Percentiles rank a stretch among this genome's conserved stretches.
Evolutionary conservation across 352 stramenopile genomes (phyloP).

Genomic region (Phytopythium chamaehyphon): DNA sequence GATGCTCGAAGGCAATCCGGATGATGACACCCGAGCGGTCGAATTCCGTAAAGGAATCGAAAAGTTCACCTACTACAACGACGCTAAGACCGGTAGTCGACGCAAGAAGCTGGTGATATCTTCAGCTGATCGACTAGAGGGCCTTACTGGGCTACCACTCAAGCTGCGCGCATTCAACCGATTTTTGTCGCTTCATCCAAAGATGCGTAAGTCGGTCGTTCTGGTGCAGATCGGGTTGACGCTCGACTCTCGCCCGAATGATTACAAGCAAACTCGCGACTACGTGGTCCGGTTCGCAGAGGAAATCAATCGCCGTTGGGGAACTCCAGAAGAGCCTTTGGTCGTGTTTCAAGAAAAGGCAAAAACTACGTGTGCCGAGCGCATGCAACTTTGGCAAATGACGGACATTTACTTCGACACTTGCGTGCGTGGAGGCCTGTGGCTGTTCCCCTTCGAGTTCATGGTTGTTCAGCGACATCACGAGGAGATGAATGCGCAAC

Average conservation of each 20-base stretch:
- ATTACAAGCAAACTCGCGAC: conserved; percentile 91
- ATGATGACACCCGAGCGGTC: conserved; percentile 17
- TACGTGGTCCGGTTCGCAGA: conserved; percentile 89
- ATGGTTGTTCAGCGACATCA: conserved; percentile 63
- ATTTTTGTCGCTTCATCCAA: conserved; percentile 89
- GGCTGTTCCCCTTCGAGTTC: conserved; percentile 75
- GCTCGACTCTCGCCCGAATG: conserved; percentile 79
- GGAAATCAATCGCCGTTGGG: conserved; percentile 90
- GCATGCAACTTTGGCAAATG: conserved; percentile 64
- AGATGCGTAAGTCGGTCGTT: conserved; percentile 62
- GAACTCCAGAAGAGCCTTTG: conserved; percentile 43
- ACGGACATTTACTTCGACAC: conserved; percentile 72
- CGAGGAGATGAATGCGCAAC: conserved; percentile 26
- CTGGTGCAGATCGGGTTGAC: conserved; percentile 75
- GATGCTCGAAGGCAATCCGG: conserved; percentile 56
- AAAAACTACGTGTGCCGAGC: conserved; percentile 63
- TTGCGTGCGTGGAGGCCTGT: conserved; percentile 59
- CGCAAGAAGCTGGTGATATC: conserved; percentile 74
- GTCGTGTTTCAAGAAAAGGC: conserved; percentile 69
- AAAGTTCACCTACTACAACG: conserved; percentile 22
- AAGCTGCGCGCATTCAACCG: conserved; percentile 96
- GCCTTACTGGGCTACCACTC: conserved; percentile 94
- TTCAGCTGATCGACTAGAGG: conserved; percentile 94
- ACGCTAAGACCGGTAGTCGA: conserved; percentile 7
- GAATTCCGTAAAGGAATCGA: conserved; percentile 36